Evolutionary conservation across 1,284 basidiomycete genomes (phyloP).

Genomic region (Melanopsichium pennsylvanicum): DNA sequence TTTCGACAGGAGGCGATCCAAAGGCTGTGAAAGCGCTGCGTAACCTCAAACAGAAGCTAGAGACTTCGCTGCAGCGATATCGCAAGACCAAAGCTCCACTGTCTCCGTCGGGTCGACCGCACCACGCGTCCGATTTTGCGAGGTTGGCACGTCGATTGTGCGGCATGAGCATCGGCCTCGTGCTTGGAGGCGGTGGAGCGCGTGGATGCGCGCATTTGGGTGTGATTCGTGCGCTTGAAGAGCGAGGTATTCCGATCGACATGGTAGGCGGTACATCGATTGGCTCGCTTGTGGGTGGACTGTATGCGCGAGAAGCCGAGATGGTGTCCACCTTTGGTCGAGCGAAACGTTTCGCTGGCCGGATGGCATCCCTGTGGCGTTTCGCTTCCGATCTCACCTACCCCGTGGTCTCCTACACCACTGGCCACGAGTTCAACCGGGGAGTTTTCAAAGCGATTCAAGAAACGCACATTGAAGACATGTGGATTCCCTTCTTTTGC

Average conservation of each 20-base stretch:
- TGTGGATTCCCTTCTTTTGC: conserved; percentile 99
- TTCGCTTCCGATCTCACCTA: conserved; percentile 95
- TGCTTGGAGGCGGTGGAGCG: conserved; percentile 94
- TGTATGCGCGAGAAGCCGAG: conserved; percentile 94
- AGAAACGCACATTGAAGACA: conserved; percentile 80
- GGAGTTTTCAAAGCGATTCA: conserved; percentile 48
- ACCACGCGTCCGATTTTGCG: conserved; percentile 90
- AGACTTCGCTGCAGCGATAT: conserved; percentile 83
- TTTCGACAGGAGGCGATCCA: conserved; percentile 73
- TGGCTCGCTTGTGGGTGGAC: conserved; percentile 86
- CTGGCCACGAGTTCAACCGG: conserved; percentile 71
- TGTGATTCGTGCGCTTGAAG: conserved; percentile 87
- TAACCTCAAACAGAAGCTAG: conserved; percentile 84
- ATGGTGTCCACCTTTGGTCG: conserved; percentile 84
- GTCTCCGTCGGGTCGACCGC: conserved; percentile 70
- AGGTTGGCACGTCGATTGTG: conserved; percentile 88
- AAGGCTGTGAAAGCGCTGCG: conserved; percentile 82
- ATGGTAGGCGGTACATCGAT: conserved; percentile 84
- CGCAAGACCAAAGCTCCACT: conserved; percentile 32
- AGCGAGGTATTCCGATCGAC: conserved; percentile 91
- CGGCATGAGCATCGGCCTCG: conserved; percentile 90
- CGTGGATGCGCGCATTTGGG: conserved; percentile 93
- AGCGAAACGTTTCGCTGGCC: conserved; percentile 87
- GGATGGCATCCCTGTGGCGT: conserved; percentile 93
- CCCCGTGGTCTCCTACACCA: conserved; percentile 96